Base-by-base conservation (phyloP, 2,329 filamentous ascomycete genomes). In the Neofusicoccum kwambonambiense region DNA sequence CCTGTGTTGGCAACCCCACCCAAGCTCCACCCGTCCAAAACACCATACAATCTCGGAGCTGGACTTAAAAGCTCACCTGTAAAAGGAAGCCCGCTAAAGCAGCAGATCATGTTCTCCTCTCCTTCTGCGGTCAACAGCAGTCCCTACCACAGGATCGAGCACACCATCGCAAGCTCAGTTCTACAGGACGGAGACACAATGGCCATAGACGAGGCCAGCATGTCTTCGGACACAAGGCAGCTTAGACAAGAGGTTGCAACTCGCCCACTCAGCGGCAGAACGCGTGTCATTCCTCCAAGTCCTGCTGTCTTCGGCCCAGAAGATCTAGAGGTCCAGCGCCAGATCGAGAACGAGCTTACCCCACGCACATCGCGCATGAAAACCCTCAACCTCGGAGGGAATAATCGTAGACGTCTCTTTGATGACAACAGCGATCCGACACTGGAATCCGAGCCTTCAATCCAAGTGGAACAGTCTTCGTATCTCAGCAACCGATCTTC, bases 1-100 rank as follows among this genome's bases (percentile, higher is more conserved):
- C 56, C 27, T 8, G 15, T n/a, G 7, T 31, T 60, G 11, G 52
- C 39, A 3, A 63, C 35, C 13, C 57, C 64, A 27, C 35, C 41
- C 13, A 49, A 51, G 37, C 37, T 47, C 8, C 54, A 50, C 9
- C 54, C 52, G 3, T 42, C 35, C 5, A 64, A 54, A 58, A 22
- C 44, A 42, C 62, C 62, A 13, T 64, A 64, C 17, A 64, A 64
- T 11, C 15, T 58, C 7, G 62, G 62, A n/a, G 19, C n/a, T 7
- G 37, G 22, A 6, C 19, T 58, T 12, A 52, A 60, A 31, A 31
- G 4, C 11, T 62, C 58, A 6, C 64, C 64, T 6, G 39, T 27
- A 8, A 54, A 41, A 11, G 51, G 64, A 15, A 65, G 64, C 11
- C 64, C 64, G 19, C 41, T 65, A 9, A 65, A 63, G 22, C 64